phyloP scores from a whole-genome alignment of 306 rosid species.

The Begonia peltatifolia region DNA sequence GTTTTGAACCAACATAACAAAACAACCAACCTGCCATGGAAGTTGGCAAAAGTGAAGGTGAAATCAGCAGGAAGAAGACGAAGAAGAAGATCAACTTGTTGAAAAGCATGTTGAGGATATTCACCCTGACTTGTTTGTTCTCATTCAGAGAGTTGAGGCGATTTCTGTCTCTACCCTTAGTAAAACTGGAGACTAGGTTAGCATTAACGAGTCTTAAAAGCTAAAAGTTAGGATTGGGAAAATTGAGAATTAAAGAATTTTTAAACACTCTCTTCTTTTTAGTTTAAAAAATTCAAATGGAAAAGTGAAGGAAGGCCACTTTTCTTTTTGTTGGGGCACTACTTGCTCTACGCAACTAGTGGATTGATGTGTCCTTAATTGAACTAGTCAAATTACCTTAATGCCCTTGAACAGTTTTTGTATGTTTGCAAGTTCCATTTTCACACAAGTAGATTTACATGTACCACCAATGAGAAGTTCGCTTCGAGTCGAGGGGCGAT shows the following conservation, averaged over 20 bases:
- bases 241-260: no score
- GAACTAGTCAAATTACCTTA: constrained; percentile 32
- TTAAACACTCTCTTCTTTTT: constrained; percentile 9
- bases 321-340: constrained; percentile 70
- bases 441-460: background rate
- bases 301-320: constrained; percentile 50
- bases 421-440: no score
- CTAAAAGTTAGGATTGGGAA: no score
- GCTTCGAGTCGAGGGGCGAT: background rate
- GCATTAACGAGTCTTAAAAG: no score
- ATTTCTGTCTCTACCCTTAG: no score
- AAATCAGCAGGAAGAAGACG: constrained; percentile 44
- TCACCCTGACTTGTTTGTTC: no score
- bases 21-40: constrained; percentile 40
- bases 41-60: constrained; percentile 44
- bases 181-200: no score
- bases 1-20: no score
- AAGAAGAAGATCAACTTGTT: constrained; percentile 20
- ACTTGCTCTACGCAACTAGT: constrained; percentile 35
- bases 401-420: constrained; percentile 10
- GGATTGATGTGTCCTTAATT: constrained; percentile 22
- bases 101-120: constrained; percentile 1
- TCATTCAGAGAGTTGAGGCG: no score
- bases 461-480: background rate
- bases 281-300: constrained; percentile 19